Base-by-base conservation (phyloP, 306 rosid species). In the Styphnolobium japonicum region DNA sequence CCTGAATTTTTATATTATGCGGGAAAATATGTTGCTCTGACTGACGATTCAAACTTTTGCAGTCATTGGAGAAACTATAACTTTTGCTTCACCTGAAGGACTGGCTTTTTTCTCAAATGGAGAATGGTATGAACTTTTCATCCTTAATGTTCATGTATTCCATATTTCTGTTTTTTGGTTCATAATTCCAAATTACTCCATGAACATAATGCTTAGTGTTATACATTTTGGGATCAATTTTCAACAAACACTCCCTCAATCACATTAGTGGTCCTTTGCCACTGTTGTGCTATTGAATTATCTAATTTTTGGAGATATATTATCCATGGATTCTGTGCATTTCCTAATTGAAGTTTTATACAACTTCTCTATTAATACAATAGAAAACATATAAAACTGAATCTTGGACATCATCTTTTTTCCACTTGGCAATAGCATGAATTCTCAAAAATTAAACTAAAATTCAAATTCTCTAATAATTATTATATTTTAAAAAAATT, bases 1-100 rank as follows among this genome's bases (percentile, higher is more conserved):
- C 68, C 37, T 62, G 48, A 67, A 63, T 49, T 70, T 57, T 33
- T 36, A 49, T 46, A 40, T 37, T 79, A 31, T 68, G 33, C 29
- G 10, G 43, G 71, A 65, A 49, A 76, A 19, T 48, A 42, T 70
- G 71, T 21, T 72, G 52, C 53, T 74, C 46, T 78, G 80, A 79
- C 70, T 18, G 39, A 65, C 65, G 51, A 75, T 75, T 82, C 57
- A 68, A 42, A 25, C 68, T 67, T 67, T 74, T 85, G 84, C 93
- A 95, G 99, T 85, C 85, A 86, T 95, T 29, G 99, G 96, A 83
- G 99, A 95, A 90, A 95, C 99, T 16, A 10, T 89, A 60, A 90
- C 92, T 68, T 93, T 86, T 58, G 94, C 48, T 69, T 14, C 83
- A 55, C 97, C 99, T 42, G 82, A 86, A 62, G 89, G 81, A 65